Evolutionary conservation across 179 eudicot genomes (phyloP), one percentile per base, ranked within the genome.

Genomic region (Gypsophila paniculata): DNA sequence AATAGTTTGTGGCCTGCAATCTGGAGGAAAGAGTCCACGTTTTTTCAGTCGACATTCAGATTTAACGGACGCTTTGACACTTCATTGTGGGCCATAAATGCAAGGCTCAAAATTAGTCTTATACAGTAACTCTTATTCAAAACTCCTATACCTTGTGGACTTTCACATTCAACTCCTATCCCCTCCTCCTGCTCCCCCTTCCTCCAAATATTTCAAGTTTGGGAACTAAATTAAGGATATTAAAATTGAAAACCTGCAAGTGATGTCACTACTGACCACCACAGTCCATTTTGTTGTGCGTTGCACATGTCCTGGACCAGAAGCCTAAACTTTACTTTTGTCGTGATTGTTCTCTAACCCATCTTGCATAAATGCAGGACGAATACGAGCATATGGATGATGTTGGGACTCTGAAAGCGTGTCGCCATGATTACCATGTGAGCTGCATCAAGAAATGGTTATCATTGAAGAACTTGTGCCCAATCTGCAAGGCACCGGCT

Each of bases 381-480:
- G 96, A 90, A 73, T 91, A 91, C 72, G 70, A 72, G 79, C 79
- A 86, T 76, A 83, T 88, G 93, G 97, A 91, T 55, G 87, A 86
- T 60, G 84, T 91, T 54, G 93, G 93, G 68, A 85, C 75, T 6
- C 55, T 91, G 72, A 90, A 83, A 77, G 76, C 69, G 22, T 91
- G 96, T 14, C 58, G 88, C 42, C 96, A 91, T 67, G 88, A 86
- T 77, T 91, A 88, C 78, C 97, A 91, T 77, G 93, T 84, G 22
- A 81, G 81, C 3, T 91, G 97, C 61, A 81, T 91, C 75, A 85
- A 82, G 76, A 91, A 86, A 77, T 91, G 97, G 96, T 65, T 90
- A 62, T 85, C 90, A 0, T 75, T 88, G 90, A 91, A 91, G 89
- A 90, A 88, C 62, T 36, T 72, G 55, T 90, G 97, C 72, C 97